phyloP scores from a whole-genome alignment of 2,329 filamentous ascomycete species.

The Sclerotiophoma versabilis region DNA sequence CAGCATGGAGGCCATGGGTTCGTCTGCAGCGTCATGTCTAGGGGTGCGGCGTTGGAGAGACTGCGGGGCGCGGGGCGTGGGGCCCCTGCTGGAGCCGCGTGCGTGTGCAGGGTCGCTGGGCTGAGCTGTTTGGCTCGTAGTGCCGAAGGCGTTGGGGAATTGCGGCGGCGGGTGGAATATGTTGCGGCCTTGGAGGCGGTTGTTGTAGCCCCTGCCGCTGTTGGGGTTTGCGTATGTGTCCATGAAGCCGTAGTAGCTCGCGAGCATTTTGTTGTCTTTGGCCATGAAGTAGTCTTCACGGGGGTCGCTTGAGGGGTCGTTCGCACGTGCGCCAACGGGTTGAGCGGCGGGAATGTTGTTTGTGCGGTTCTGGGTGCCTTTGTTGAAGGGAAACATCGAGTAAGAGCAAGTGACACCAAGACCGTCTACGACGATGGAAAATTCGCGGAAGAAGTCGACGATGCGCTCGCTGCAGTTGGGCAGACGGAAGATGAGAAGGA shows the following conservation, averaged over 20 bases:
- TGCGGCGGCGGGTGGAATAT: slow-evolving; percentile 78
- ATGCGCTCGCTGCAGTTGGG: slow-evolving; percentile 90
- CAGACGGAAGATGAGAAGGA: slow-evolving; percentile 85
- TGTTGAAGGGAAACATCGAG: slow-evolving; percentile 96
- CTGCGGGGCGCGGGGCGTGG: slow-evolving; percentile 33
- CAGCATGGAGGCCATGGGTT: slow-evolving; percentile 75
- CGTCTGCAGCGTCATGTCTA: slow-evolving; percentile 45
- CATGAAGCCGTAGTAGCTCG: slow-evolving; percentile 92
- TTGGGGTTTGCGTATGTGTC: slow-evolving; percentile 73
- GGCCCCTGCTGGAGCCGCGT: slow-evolving; percentile 39
- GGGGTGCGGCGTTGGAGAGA: slow-evolving; percentile 36
- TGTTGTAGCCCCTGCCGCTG: slow-evolving; percentile 40
- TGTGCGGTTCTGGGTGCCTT: slow-evolving; percentile 61
- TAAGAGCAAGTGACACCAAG: slow-evolving; percentile 97
- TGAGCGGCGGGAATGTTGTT: slow-evolving; percentile 57
- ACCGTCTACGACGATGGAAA: slow-evolving; percentile 95
- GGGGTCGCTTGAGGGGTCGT: slow-evolving; percentile 57
- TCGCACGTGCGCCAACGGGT: slow-evolving; percentile 52
- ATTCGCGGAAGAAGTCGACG: slow-evolving; percentile 97
- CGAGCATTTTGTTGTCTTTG: slow-evolving; percentile 98
- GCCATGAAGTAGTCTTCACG: slow-evolving; percentile 93
- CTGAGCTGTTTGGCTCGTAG: slow-evolving; percentile 57
- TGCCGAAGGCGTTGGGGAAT: slow-evolving; percentile 70
- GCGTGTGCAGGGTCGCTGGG: slow-evolving; percentile 51
- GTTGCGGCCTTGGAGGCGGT: slow-evolving; percentile 54